Conservation (phyloP, 2,329 filamentous ascomycete genomes). For the Exophiala alcalophila region DNA sequence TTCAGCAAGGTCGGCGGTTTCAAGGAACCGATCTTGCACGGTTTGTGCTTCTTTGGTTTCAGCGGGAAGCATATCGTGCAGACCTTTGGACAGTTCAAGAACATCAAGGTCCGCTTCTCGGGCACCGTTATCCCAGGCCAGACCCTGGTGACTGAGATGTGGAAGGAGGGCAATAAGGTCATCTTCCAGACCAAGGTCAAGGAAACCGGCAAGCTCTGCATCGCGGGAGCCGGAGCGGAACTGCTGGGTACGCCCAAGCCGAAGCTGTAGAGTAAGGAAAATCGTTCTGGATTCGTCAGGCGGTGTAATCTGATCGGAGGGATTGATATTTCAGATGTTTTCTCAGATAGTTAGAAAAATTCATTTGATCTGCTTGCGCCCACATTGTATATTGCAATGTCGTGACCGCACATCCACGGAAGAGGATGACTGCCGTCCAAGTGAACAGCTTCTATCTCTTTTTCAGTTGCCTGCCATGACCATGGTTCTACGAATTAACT, state of each 20-base stretch:
- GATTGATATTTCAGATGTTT: neutral
- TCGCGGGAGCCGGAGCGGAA: slow-evolving; percentile 77
- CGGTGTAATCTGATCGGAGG: slow-evolving; percentile 4
- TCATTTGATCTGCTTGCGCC: no score
- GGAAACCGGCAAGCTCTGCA: slow-evolving; percentile 87
- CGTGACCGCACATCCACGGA: no score
- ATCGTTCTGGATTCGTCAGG: slow-evolving; percentile 5
- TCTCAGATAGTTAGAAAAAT: no score
- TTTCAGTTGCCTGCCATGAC: no score
- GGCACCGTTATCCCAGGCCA: slow-evolving; percentile 71
- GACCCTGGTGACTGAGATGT: slow-evolving; percentile 92
- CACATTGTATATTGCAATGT: no score
- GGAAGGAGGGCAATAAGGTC: slow-evolving; percentile 77
- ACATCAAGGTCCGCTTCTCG: slow-evolving; percentile 89
- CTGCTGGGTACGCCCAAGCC: slow-evolving; percentile 41
- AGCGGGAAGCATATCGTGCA: slow-evolving; percentile 86
- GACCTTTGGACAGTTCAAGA: slow-evolving; percentile 78
- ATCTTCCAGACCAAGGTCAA: slow-evolving; percentile 86
- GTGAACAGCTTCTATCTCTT: no score
- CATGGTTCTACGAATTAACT: no score
- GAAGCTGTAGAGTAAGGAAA: slow-evolving; percentile 20
- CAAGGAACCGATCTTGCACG: slow-evolving; percentile 89
- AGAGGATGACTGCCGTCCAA: no score
- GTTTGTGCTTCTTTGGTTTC: slow-evolving; percentile 92
- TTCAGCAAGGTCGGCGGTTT: slow-evolving; percentile 96